phyloP scores from a whole-genome alignment of 1,139 yeast species.

The Candida sojae region DNA sequence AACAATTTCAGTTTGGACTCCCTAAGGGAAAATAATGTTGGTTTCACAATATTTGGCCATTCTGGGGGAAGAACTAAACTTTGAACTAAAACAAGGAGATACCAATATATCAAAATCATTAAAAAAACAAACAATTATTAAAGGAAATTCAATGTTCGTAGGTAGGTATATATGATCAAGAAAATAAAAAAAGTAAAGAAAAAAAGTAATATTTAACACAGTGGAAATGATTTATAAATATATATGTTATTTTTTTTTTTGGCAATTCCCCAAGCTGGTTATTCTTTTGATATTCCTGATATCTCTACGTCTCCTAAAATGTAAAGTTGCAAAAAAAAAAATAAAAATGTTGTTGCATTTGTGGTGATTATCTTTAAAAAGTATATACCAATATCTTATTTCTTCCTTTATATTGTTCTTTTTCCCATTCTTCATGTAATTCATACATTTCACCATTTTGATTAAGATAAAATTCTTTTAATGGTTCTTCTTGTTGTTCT shows the following conservation, averaged over 20 bases:
- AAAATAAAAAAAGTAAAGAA: not conserved
- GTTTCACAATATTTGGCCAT: conserved; percentile 14
- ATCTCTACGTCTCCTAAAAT: not conserved
- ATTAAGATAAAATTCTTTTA: conserved; percentile 32
- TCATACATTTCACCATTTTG: conserved; percentile 41
- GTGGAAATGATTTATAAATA: too few species aligned
- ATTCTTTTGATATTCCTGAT: not conserved
- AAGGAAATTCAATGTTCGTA: too few species aligned
- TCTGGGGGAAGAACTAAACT: conserved; percentile 13
- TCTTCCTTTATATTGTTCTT: conserved; percentile 21
- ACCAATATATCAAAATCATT: not conserved
- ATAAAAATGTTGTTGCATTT: not conserved
- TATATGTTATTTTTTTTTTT: too few species aligned
- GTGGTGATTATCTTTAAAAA: conserved; percentile 6
- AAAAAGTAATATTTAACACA: not conserved
- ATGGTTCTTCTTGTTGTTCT: conserved; percentile 16
- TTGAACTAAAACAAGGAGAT: not conserved
- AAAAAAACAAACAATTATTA: not conserved
- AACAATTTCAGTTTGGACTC: conserved; percentile 14
- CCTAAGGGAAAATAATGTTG: conserved; percentile 12
- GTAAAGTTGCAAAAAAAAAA: not conserved
- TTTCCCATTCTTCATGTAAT: conserved; percentile 26
- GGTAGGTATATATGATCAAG: too few species aligned
- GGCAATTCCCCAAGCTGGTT: too few species aligned
- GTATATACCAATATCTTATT: conserved; percentile 40